Evolutionary conservation across 2,329 filamentous ascomycete genomes (phyloP), one percentile per base, ranked within the genome.

Genomic region (Aspergillus unguis): DNA sequence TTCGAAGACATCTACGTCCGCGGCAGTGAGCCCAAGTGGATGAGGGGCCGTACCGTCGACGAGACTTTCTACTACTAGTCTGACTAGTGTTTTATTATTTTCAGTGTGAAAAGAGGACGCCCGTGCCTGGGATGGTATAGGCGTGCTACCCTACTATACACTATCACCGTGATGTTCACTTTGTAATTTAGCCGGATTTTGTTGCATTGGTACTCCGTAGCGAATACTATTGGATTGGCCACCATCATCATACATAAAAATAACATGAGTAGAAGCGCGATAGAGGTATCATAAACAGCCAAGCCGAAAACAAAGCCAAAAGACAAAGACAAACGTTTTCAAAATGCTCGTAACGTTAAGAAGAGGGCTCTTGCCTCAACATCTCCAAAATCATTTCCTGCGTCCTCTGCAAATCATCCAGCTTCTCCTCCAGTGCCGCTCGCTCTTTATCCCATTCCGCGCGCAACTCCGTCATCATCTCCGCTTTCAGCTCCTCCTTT

Each of bases 1-100:
- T 99, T 83, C 74, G 92, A 99, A 85, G 92, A 96, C 74, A 95
- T 96, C 73, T 97, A 96, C 76, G 91, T 92, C 66, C 81, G 81
- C 60, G 92, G 92, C 62, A 87, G 83, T 57, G 92, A 96, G 84
- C 92, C 92, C 53, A 78, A 85, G 68, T 96, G 87, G 80, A 83
- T 96, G 77, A 85, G 92, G 65, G 92, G 92, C 64, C 84, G 92
- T 58, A 91, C 87, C 55, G 82, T 87, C 50, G 92, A 97, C 69
- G 94, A 97, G 87, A 92, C 91, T 77, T 94, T 86, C 78, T 96
- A 87, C 76, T 86, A 85, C 72, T 78, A 79, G 47, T 27, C 45
- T 38, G 26, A 26, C 33, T 48, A 53, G 44, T 41, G 29, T 28
- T 50, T 44, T 11, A 44, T 40, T 27, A 28, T 36, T 27, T 53